Percentiles rank a stretch among this genome's conserved stretches.
Evolutionary conservation across 306 rosid genomes (phyloP).

Genomic region (Castanea sativa): DNA sequence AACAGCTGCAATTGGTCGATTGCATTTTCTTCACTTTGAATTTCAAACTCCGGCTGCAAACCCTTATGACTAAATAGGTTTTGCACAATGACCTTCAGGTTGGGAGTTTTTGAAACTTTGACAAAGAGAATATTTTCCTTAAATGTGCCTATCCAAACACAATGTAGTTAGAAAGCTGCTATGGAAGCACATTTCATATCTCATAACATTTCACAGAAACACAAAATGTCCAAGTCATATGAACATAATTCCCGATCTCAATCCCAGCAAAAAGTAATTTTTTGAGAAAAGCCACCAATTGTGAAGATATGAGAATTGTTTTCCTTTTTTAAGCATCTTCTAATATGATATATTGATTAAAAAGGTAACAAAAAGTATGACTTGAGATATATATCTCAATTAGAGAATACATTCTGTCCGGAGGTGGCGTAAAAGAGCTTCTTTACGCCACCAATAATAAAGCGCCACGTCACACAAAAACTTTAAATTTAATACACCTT

Average conservation of each 20-base stretch:
- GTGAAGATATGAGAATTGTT: no score
- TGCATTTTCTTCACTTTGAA: conserved; percentile 25
- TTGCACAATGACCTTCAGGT: conserved; percentile 33
- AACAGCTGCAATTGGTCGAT: conserved; percentile 22
- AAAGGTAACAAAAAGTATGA: no score
- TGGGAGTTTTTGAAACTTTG: conserved; percentile 29
- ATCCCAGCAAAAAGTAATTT: no score
- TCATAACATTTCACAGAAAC: background rate
- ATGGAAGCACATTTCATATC: background rate
- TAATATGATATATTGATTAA: no score
- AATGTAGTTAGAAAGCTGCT: conserved; percentile 2
- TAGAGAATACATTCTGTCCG: no score
- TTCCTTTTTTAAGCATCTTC: no score
- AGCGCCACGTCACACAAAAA: no score
- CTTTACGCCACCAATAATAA: no score
- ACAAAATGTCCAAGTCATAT: background rate
- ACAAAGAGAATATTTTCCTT: conserved; percentile 45
- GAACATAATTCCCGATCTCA: background rate
- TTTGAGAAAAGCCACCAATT: no score
- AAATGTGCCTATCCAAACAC: conserved; percentile 40
- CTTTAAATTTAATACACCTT: no score
- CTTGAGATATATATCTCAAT: no score
- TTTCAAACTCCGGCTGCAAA: conserved; percentile 12
- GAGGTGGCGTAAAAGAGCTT: no score
- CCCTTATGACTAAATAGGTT: conserved; percentile 35